Percentiles rank a stretch among this genome's conserved stretches.
Conservation (phyloP, 768 basidiomycete genomes). For the Psilocybe tampanensis region DNA sequence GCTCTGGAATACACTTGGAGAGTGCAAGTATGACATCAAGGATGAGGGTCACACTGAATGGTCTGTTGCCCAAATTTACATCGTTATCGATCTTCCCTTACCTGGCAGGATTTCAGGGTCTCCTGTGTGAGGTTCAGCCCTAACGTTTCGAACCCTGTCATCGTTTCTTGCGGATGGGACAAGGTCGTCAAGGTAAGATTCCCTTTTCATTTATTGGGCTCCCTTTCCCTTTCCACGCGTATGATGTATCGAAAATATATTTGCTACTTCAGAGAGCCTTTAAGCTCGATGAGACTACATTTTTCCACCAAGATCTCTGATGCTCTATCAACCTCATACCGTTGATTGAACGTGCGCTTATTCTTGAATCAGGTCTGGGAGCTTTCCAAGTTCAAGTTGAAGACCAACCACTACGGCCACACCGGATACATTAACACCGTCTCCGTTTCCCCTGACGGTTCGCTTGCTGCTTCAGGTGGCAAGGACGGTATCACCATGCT, state of each 20-base stretch:
- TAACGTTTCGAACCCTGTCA: slow-evolving; percentile 95
- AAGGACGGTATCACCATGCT: slow-evolving; percentile 99
- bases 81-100: slow-evolving; percentile 23
- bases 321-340: slow-evolving; percentile 19
- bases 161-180: slow-evolving; percentile 99
- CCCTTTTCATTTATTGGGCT: slow-evolving; percentile 3
- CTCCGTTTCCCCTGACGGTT: slow-evolving; percentile 98
- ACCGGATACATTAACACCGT: slow-evolving; percentile 99
- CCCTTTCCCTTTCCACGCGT: slow-evolving; percentile 10
- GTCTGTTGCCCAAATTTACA: slow-evolving; percentile 35
- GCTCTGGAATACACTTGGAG: slow-evolving; percentile 99
- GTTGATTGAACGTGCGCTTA: slow-evolving; percentile 16
- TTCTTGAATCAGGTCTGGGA: slow-evolving; percentile 85
- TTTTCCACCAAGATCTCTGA: slow-evolving; percentile 91
- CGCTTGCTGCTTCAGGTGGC: slow-evolving; percentile 97
- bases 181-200: slow-evolving; percentile 96
- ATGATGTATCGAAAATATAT: slow-evolving; percentile 56
- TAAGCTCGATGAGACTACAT: slow-evolving; percentile 70
- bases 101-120: slow-evolving; percentile 59
- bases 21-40: slow-evolving; percentile 99
- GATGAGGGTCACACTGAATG: slow-evolving; percentile 99
- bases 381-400: slow-evolving; percentile 98
- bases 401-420: slow-evolving; percentile 99
- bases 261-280: slow-evolving; percentile 87
- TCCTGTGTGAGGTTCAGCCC: slow-evolving; percentile 99